Percentiles rank a stretch among this genome's conserved stretches.
phyloP scores from a whole-genome alignment of 164 flowering plant genomes.

The Macadamia integrifolia region DNA sequence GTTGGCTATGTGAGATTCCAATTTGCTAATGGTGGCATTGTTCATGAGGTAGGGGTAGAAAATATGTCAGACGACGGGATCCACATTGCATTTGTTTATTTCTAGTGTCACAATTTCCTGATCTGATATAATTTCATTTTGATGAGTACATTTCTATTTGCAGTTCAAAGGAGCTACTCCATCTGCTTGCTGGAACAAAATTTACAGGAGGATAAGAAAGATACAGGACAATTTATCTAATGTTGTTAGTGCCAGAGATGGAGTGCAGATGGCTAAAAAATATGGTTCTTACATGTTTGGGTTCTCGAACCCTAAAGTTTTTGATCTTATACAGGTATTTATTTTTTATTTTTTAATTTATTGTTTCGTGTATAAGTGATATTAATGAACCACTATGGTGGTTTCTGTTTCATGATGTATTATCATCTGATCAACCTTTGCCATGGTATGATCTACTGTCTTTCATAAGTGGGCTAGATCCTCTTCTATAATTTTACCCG shows the following conservation, averaged over 20 bases:
- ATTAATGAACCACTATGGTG: neutral
- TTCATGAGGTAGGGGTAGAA: too few species aligned
- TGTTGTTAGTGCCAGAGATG: constrained; percentile 29
- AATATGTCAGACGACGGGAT: too few species aligned
- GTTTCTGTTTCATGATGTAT: neutral
- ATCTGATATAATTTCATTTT: neutral
- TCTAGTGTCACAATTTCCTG: too few species aligned
- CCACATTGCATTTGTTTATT: too few species aligned
- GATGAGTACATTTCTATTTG: constrained; percentile 9
- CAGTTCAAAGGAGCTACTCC: constrained; percentile 79
- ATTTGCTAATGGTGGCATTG: too few species aligned
- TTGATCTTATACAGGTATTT: constrained; percentile 61
- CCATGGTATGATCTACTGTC: neutral
- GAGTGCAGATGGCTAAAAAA: constrained; percentile 14
- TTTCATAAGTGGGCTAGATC: neutral
- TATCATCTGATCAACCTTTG: neutral
- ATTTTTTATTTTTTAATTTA: neutral
- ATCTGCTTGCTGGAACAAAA: constrained; percentile 79
- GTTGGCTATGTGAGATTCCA: too few species aligned
- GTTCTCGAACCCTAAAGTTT: constrained; percentile 55
- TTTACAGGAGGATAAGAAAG: constrained; percentile 52
- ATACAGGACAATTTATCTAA: constrained; percentile 22
- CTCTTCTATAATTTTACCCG: neutral
- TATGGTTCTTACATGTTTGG: constrained; percentile 92
- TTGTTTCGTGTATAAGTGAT: neutral